phyloP scores from a whole-genome alignment of 2,329 filamentous ascomycete species.

The Colletotrichum endophyticum region DNA sequence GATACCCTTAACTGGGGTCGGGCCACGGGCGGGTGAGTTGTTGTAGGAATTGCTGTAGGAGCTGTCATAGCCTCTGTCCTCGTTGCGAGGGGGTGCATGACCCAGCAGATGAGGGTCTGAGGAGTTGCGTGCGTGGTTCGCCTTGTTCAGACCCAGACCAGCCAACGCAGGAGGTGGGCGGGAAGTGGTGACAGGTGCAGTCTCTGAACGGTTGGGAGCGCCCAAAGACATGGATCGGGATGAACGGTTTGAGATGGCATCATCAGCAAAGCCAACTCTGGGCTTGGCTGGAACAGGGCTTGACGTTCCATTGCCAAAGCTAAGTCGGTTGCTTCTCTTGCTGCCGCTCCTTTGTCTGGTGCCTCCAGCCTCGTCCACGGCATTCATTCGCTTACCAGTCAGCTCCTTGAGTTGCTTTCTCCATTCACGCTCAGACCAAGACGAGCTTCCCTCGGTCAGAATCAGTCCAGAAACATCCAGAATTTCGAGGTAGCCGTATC shows the following conservation, averaged over 20 bases:
- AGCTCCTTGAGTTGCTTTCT: slow-evolving; percentile 86
- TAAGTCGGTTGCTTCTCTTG: slow-evolving; percentile 61
- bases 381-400: slow-evolving; percentile 79
- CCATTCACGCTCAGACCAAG: slow-evolving; percentile 90
- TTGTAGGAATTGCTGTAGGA: slow-evolving; percentile 33
- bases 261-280: slow-evolving; percentile 65
- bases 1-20: slow-evolving; percentile 42
- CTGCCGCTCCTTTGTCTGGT: slow-evolving; percentile 58
- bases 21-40: slow-evolving; percentile 37
- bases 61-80: slow-evolving; percentile 27
- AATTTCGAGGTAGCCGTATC: slow-evolving; percentile 90
- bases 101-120: slow-evolving; percentile 47
- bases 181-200: slow-evolving; percentile 48
- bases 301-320: slow-evolving; percentile 47
- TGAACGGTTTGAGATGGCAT: slow-evolving; percentile 51
- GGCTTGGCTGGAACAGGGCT: slow-evolving; percentile 35
- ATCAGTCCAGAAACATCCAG: slow-evolving; percentile 85
- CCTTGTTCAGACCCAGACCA: slow-evolving; percentile 28
- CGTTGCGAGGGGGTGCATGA: slow-evolving; percentile 25
- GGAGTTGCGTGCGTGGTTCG: slow-evolving; percentile 49
- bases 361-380: slow-evolving; percentile 44
- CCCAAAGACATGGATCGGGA: slow-evolving; percentile 57
- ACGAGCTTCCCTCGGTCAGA: slow-evolving; percentile 74
- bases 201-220: slow-evolving; percentile 50
- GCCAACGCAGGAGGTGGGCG: slow-evolving; percentile 38